Base-by-base conservation (phyloP, 805 yeast genomes). In the Pichia occidentalis region DNA sequence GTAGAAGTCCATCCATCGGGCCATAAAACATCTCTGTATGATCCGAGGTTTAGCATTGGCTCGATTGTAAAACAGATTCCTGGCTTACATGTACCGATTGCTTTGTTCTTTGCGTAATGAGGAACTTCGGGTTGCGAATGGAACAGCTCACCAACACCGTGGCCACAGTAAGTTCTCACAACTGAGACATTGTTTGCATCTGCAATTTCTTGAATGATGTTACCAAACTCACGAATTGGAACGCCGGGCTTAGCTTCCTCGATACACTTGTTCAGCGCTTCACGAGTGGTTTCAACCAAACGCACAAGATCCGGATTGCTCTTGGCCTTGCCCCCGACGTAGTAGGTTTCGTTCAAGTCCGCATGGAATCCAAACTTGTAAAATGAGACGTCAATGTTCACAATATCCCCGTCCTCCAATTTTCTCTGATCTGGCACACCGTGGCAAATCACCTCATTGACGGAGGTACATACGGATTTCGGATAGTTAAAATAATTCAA, bases 1-100 rank as follows among this genome's bases (percentile, higher is more conserved):
- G 76, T 75, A 2, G 95, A 76, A 5, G 98, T 92, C 98, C 98
- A 92, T 60, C 85, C 83, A 60, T 92, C 98, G 3, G 98, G 98
- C 98, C 98, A 92, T 40, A 78, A 68, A 42, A 73, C 62, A 60
- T 88, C 97, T 54, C 75, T 75, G 65, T 75, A 81, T 0, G 81
- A 65, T 7, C 98, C 98, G 47, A 78, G 66, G 56, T 85, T 83
- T 49, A 92, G 75, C 98, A 92, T 92, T 32, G 98, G 98, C 64
- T 92, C 98, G 41, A 92, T 85, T 17, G 98, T 92, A 68, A 92
- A 92, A 11, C 85, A 86, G 81, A 88, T 84, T 17, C 98, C 98
- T 17, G 95, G 90, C 59, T 85, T 85, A 67, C 92, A 88, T 31
- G 85, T 78, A 42, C 98, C 98, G 32, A 88, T 71, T 7, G 95